A percentile compares a stretch with the other conserved stretches of the same genome.
These are phyloP conservation scores for Xylaria sp. DNA, from an alignment of 2,329 filamentous ascomycete species.

Conservation along the genomic window DNA sequence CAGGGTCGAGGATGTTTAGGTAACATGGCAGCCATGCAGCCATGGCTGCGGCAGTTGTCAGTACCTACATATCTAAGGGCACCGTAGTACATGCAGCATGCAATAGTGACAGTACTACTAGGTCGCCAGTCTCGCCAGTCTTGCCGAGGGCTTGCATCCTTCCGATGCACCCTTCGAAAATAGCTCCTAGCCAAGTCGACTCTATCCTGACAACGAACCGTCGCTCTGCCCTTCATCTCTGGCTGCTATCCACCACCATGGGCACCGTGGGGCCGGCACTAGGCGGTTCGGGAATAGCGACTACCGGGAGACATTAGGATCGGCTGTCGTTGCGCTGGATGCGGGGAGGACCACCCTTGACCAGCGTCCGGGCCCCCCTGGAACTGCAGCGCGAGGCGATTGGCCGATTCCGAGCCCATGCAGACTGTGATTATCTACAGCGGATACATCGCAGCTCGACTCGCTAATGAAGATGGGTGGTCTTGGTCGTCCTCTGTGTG, in stretches of 20 bases:
- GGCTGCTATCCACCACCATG: conserved; percentile 1
- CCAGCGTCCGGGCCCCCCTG: conserved; percentile 12
- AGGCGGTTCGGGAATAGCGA: conserved; percentile 5
- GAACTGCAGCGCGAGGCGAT: conserved; percentile 20
- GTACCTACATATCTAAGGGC: too few species aligned
- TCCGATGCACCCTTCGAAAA: not conserved
- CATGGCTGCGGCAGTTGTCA: not conserved
- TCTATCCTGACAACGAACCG: not conserved
- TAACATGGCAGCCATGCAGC: too few species aligned
- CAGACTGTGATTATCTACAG: not conserved
- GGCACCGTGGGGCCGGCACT: not conserved
- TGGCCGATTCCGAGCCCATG: conserved; percentile 9
- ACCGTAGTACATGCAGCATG: too few species aligned
- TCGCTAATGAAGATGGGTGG: conserved; percentile 6
- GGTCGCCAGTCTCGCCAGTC: too few species aligned
- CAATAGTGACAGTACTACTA: too few species aligned
- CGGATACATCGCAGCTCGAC: conserved; percentile 3
- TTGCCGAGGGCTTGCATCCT: not conserved
- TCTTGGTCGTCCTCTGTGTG: too few species aligned
- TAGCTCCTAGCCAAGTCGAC: not conserved
- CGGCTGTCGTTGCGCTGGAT: conserved; percentile 11
- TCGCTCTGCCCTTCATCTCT: not conserved
- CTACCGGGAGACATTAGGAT: conserved; percentile 22
- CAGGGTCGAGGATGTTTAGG: too few species aligned
- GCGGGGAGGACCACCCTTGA: conserved; percentile 13